Base-by-base conservation (phyloP, 106 monocot species). In the Hemerocallis citrina region DNA sequence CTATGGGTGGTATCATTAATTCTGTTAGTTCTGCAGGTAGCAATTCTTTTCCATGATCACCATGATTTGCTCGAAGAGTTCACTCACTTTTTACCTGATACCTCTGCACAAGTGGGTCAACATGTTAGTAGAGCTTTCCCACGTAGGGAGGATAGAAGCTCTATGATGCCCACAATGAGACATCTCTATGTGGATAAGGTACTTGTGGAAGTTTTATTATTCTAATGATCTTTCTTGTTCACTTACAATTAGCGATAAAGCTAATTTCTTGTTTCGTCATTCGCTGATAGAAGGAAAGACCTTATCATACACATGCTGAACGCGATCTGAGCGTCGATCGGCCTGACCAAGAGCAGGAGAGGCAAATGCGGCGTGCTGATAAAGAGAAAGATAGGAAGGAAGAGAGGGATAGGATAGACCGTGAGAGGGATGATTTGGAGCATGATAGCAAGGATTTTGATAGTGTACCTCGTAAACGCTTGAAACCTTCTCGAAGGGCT, bases 311-410 rank as follows among this genome's bases (percentile, higher is more conserved):
- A 51, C 75, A 57, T 43, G 51, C 60, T 30, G 87, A 87, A 41
- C 79, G 79, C 6, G 90, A 89, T 62, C 71, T 68, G 31, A 90
- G 89, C 58, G 86, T 90, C 31, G 84, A 91, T 62, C 81, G 76
- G 12, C 82, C 79, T 56, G 87, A 98, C 47, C 57, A 37, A 23
- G 96, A 96, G 55, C 81, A 82, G 73, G 96, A 81, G 16, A 77
- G 64, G 36, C 72, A 86, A 39, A 79, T 65, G 59, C 76, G 75
- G 64, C 81, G 76, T 34, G 41, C 45, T 67, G 91, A 98, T 47
- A 88, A 86, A 71, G 88, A 89, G 66, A 88, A 71, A 39, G 89
- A 89, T 39, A 79, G 82, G 58, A 89, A 85, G 60, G 88, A 87
- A 66, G 87, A 84, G 34, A 75, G 66, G 46, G 85, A 85, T 37